Conservation (phyloP, 805 yeast genomes). For the Cyberlindnera subsufficiens region DNA sequence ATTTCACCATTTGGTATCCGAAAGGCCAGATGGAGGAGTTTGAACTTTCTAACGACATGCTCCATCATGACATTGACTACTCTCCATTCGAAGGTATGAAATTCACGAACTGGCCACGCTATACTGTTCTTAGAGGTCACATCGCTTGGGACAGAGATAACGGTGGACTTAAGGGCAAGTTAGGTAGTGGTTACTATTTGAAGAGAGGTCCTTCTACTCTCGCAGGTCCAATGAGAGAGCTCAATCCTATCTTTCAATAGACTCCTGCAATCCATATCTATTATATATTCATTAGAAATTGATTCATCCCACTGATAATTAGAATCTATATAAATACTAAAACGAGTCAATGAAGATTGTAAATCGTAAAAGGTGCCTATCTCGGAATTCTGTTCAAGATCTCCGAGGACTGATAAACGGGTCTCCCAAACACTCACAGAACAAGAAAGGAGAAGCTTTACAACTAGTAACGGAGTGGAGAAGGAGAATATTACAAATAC, state of each 20-base stretch:
- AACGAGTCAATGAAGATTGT: too few relatives aligned
- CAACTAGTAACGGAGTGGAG: not conserved
- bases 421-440: not conserved
- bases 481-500: not conserved
- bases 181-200: constrained; percentile 23
- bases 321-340: too few relatives aligned
- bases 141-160: constrained; percentile 26
- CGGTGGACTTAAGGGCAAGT: constrained; percentile 16
- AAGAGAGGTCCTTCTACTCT: constrained; percentile 23
- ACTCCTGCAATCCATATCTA: too few relatives aligned
- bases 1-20: constrained; percentile 45
- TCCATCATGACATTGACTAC: constrained; percentile 34
- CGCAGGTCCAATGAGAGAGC: constrained; percentile 18
- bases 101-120: constrained; percentile 41
- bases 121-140: constrained; percentile 34
- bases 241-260: constrained; percentile 16
- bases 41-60: constrained; percentile 23
- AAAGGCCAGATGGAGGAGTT: constrained; percentile 25
- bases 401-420: too few relatives aligned
- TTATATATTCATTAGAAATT: too few relatives aligned
- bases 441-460: not conserved
- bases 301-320: too few relatives aligned
- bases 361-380: too few relatives aligned
- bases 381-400: too few relatives aligned
- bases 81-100: constrained; percentile 35